Conservation (phyloP, 192 early-diverging fungal genomes). For the Podila horticola region DNA sequence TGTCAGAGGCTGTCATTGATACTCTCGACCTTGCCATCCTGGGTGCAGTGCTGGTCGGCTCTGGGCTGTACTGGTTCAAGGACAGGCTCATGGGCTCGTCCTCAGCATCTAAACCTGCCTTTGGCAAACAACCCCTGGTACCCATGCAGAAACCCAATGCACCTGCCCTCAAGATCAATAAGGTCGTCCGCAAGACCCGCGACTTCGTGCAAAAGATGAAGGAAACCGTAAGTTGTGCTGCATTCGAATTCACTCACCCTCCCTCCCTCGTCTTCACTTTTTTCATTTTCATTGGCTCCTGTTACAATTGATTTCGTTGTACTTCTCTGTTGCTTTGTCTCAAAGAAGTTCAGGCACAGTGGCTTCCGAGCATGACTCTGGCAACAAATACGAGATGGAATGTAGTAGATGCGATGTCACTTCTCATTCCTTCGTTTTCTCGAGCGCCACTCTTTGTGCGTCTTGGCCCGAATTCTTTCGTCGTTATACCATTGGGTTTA, state of each 20-base stretch:
- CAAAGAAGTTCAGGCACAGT: too few species aligned
- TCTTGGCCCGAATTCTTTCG: too few species aligned
- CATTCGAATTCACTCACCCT: neutral
- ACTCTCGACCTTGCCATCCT: constrained; percentile 61
- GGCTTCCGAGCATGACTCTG: too few species aligned
- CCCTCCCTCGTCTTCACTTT: neutral
- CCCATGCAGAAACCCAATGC: constrained; percentile 40
- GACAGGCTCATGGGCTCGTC: constrained; percentile 45
- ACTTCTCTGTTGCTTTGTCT: too few species aligned
- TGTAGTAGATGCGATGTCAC: too few species aligned
- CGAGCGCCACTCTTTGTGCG: too few species aligned
- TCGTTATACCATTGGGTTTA: too few species aligned
- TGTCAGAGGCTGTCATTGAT: constrained; percentile 56
- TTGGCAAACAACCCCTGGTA: constrained; percentile 35
- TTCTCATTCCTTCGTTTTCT: too few species aligned
- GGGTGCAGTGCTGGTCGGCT: constrained; percentile 55
- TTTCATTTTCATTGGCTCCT: neutral
- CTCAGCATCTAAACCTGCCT: constrained; percentile 22
- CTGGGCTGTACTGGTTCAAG: constrained; percentile 55
- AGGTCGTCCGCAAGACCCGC: constrained; percentile 51
- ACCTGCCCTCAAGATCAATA: constrained; percentile 36
- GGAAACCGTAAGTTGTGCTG: constrained; percentile 48
- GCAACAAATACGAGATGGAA: too few species aligned
- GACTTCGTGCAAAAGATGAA: constrained; percentile 67
- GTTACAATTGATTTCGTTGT: neutral